phyloP scores from a whole-genome alignment of 306 rosid genomes.

The Morella rubra region DNA sequence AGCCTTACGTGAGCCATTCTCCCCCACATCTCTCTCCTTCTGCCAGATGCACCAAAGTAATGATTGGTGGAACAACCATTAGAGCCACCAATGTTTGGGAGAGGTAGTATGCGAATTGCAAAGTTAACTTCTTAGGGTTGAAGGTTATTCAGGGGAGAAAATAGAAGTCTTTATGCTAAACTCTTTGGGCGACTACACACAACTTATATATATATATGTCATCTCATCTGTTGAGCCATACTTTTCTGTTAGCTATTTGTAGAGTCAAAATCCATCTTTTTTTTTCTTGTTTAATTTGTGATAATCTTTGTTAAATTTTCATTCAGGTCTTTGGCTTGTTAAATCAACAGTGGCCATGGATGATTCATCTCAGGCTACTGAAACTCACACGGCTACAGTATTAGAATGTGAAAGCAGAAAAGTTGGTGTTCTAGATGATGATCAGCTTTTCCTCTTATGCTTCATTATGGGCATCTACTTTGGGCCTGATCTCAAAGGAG shows the following conservation, averaged over 20 bases:
- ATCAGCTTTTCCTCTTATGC: constrained; percentile 49
- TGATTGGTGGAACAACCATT: too few species aligned
- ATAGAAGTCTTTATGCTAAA: too few species aligned
- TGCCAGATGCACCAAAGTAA: too few species aligned
- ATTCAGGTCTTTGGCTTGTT: constrained; percentile 8
- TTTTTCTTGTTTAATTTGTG: not conserved
- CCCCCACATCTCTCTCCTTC: too few species aligned
- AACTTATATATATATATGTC: not conserved
- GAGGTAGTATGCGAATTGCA: too few species aligned
- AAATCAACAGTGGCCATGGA: constrained; percentile 17
- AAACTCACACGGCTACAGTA: constrained; percentile 13
- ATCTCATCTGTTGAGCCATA: not conserved
- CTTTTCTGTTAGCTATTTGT: not conserved
- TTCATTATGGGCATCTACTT: constrained; percentile 62
- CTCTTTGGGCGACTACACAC: too few species aligned
- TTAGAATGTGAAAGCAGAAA: constrained; percentile 20
- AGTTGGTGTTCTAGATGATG: constrained; percentile 27
- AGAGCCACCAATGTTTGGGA: too few species aligned
- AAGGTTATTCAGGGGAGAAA: too few species aligned
- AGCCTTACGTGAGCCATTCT: too few species aligned
- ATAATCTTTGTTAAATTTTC: not conserved
- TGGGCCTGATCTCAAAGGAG: constrained; percentile 57
- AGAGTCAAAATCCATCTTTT: not conserved
- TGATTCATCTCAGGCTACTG: constrained; percentile 18
- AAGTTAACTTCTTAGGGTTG: too few species aligned